phyloP scores from a whole-genome alignment of 1,139 yeast species.

The Kluyveromyces sp. region DNA sequence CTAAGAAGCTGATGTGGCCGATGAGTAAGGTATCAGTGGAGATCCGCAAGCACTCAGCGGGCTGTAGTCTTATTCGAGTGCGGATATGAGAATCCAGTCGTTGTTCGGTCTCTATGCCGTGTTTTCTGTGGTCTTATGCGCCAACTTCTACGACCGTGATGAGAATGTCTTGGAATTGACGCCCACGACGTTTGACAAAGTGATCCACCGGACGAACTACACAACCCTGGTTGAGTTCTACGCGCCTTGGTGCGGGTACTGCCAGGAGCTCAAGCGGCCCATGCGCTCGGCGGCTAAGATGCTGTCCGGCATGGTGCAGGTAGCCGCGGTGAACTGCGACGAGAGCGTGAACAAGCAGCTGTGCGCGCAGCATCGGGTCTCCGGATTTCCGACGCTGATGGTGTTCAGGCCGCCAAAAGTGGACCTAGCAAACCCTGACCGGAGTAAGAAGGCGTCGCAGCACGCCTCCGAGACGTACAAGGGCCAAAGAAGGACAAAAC shows the following conservation, averaged over 20 bases:
- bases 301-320: constrained; percentile 47
- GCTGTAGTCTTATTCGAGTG: too few species aligned
- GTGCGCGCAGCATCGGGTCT: constrained; percentile 59
- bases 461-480: constrained; percentile 60
- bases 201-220: constrained; percentile 61
- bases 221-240: constrained; percentile 84
- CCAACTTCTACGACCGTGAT: constrained; percentile 39
- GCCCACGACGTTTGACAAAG: constrained; percentile 53
- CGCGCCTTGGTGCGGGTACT: constrained; percentile 96
- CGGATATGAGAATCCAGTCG: too few species aligned
- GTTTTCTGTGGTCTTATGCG: constrained; percentile 14
- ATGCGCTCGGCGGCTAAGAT: constrained; percentile 58
- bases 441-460: constrained; percentile 6
- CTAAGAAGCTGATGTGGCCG: too few species aligned
- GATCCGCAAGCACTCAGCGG: too few species aligned
- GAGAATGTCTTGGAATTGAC: constrained; percentile 52
- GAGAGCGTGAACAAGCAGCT: constrained; percentile 54
- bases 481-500: constrained; percentile 60
- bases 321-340: constrained; percentile 88
- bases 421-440: constrained; percentile 24
- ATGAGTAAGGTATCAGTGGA: too few species aligned
- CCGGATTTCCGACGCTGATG: constrained; percentile 77
- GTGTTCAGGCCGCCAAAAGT: constrained; percentile 78
- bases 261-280: constrained; percentile 51
- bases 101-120: too few species aligned